These are phyloP conservation scores for Pyrenula aspistea DNA, from an alignment of 495 filamentous ascomycete genomes.

Conservation along the genomic window DNA sequence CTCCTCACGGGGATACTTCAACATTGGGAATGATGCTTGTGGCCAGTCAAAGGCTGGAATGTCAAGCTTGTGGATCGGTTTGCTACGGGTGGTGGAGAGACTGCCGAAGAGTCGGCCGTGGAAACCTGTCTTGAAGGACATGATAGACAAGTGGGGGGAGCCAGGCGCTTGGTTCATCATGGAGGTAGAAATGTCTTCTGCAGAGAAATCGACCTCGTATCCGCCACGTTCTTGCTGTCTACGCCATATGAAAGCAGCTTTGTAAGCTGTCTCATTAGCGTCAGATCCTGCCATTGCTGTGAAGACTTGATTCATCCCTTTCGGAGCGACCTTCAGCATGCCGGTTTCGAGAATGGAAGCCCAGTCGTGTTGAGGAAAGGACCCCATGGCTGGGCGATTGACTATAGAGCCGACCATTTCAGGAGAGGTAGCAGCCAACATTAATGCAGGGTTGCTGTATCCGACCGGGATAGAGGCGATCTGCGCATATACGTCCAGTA, in stretches of 20 bases:
- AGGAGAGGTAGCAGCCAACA: slow-evolving; percentile 54
- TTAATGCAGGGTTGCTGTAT: slow-evolving; percentile 85
- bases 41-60: slow-evolving; percentile 99
- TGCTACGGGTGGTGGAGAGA: slow-evolving; percentile 86
- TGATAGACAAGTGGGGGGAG: slow-evolving; percentile 73
- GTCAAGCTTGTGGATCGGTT: slow-evolving; percentile 96
- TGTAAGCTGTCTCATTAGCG: slow-evolving; percentile 98
- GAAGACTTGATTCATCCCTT: slow-evolving; percentile 91
- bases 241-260: slow-evolving; percentile 97
- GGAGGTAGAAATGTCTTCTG: slow-evolving; percentile 60
- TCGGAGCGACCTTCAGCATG: slow-evolving; percentile 78
- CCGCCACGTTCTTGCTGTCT: slow-evolving; percentile 83
- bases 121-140: slow-evolving; percentile 89
- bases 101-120: slow-evolving; percentile 92
- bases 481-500: slow-evolving; percentile 29
- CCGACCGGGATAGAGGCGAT: slow-evolving; percentile 86
- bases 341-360: slow-evolving; percentile 74
- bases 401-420: slow-evolving; percentile 78
- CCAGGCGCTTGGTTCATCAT: slow-evolving; percentile 85
- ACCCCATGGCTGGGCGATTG: slow-evolving; percentile 91
- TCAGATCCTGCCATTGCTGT: slow-evolving; percentile 93
- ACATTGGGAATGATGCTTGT: slow-evolving; percentile 77
- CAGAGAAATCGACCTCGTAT: slow-evolving; percentile 49
- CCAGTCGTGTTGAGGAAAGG: slow-evolving; percentile 92
- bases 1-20: slow-evolving; percentile 86